Evolutionary conservation across 1,284 basidiomycete species (phyloP).

Genomic region (Austropuccinia psidii): DNA sequence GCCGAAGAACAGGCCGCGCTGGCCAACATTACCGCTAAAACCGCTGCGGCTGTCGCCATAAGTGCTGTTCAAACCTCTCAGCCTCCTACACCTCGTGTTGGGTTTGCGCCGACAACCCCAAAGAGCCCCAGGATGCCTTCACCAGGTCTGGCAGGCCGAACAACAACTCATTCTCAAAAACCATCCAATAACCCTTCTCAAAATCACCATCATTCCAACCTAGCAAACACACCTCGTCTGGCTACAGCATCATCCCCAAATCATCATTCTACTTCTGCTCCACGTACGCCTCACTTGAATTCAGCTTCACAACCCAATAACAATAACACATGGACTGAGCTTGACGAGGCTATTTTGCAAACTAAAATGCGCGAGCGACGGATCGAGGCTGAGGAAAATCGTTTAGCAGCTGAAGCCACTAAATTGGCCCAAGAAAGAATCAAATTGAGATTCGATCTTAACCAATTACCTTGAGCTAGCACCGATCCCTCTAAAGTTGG

Average conservation of each 20-base stretch:
- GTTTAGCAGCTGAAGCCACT: not conserved
- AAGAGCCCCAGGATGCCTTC: not conserved
- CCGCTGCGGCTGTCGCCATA: constrained; percentile 28
- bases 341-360: constrained; percentile 3
- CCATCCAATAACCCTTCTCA: no score
- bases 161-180: not conserved
- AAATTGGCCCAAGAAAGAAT: constrained; percentile 5
- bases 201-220: not conserved
- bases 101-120: not conserved
- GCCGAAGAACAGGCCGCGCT: constrained; percentile 33
- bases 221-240: not conserved
- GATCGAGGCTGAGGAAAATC: not conserved
- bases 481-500: no score
- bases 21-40: constrained; percentile 29
- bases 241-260: not conserved
- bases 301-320: not conserved
- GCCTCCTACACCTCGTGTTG: constrained; percentile 13
- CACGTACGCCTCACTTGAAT: not conserved
- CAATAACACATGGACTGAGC: not conserved
- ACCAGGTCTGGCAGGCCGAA: not conserved
- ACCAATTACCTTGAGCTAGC: no score
- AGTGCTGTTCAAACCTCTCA: constrained; percentile 17
- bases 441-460: constrained; percentile 13
- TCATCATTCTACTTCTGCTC: not conserved
- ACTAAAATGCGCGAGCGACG: constrained; percentile 3